Base-by-base conservation (phyloP, 331 rosid genomes). In the Stylosanthes scabra region DNA sequence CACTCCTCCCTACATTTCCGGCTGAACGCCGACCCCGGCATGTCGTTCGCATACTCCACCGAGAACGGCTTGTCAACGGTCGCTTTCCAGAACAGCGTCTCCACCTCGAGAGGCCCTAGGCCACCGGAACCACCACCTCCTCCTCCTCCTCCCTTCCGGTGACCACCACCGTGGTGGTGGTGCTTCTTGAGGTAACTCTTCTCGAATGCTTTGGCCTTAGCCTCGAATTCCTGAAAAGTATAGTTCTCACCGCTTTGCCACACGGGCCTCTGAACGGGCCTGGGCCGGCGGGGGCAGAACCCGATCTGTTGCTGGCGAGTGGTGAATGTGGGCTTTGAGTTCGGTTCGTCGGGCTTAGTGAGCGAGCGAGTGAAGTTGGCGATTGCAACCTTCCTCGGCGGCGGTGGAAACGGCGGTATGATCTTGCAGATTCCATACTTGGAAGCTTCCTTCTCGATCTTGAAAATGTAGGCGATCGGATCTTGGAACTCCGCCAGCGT, bases 231-330 rank as follows among this genome's bases (percentile, higher is more conserved):
- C 11, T 68, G 71, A 40, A 85, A 91, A 2, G 96, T 88, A 82
- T 91, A 93, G 63, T 74, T 31, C 66, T 86, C 97, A 3, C 98
- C 98, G 77, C 98, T 94, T 90, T 94, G 85, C 97, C 97, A 94
- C 20, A 94, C 97, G 6, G 97, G 92, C 6, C 97, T 68, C 80
- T 89, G 85, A 2, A 94, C 96, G 7, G 98, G 97, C 0, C 95
- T 74, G 1, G 90, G 77, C 31, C 71, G 86, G 11, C 97, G 74
- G 11, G 98, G 98, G 80, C 96, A 94, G 71, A 94, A 94, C 72
- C 98, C 97, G 96, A 94, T 91, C 97, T 94, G 97, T 70, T 94
- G 98, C 82, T 91, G 97, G 56, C 98, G 90, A 14, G 97, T 94
- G 5, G 96, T 87, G 93, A 94, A 94, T 86, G 97, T 85, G 67